Base-by-base conservation (phyloP, 2,329 filamentous ascomycete species). In the Piedraia hortae region DNA sequence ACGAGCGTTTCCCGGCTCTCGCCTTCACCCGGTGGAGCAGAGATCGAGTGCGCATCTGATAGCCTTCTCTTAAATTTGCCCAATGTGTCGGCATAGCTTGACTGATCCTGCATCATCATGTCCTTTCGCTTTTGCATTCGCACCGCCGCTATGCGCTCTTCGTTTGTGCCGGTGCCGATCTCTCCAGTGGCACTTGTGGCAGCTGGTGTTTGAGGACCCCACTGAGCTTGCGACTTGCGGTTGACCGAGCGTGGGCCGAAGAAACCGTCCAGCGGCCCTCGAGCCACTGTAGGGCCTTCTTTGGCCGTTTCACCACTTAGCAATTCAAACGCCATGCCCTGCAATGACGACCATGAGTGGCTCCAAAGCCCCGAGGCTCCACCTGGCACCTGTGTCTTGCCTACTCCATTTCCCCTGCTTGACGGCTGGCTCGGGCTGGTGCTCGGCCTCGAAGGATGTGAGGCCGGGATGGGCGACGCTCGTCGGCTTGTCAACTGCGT, bases 1-100 rank as follows among this genome's bases (percentile, higher is more conserved):
- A 82, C 80, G 30, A 93, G 50, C 11, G 75, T 72, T 33, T 88
- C 71, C 33, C 64, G 58, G 21, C 63, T 55, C 15, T 70, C 63
- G 15, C 63, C 55, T 22, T 66, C 59, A 22, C 47, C 50, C 8
- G 52, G 50, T 10, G 52, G 50, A 10, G 48, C 51, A 19, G 53
- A 55, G n/a, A 36, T 31, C 13, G 48, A 47, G 16, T 43, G 41
- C 20, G 74, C 68, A 34, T 74, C 67, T 4, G 70, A 75, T 21
- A 58, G 66, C 31, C 70, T 54, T 33, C 64, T 56, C 46, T 75
- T 75, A 39, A 52, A 48, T 30, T 48, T 47, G 14, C 52, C 53
- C 10, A 46, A 33, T 1, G 50, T 42, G 32, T 56, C 51, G 16
- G 45, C 34, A 27, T 48, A 42, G 27, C 50, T 50, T 12, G 34